Conservation (phyloP, 2,329 filamentous ascomycete species). For the Trichoderma sp. region DNA sequence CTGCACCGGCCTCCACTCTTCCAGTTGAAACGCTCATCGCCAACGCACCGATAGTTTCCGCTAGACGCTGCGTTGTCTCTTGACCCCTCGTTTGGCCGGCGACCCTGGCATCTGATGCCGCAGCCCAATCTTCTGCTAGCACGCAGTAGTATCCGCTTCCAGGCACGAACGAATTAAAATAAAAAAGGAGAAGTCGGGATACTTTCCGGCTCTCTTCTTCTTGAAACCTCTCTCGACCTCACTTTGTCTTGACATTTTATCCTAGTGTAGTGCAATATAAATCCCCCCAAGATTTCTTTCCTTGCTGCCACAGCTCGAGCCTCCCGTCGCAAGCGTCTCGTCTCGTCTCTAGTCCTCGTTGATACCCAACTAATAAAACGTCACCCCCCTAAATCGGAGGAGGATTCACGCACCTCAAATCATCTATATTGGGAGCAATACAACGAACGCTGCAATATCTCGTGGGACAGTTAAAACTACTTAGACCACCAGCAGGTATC, state of each 20-base stretch:
- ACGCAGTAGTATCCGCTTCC: constrained; percentile 22
- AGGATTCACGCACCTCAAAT: constrained; percentile 5
- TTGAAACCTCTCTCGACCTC: not conserved
- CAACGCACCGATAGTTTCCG: constrained; percentile 23
- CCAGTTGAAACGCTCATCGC: constrained; percentile 12
- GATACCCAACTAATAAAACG: constrained; percentile 22
- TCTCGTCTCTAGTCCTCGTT: constrained; percentile 1
- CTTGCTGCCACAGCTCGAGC: constrained; percentile 12
- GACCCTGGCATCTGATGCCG: constrained; percentile 14
- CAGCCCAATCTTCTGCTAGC: constrained; percentile 24
- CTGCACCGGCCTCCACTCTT: constrained; percentile 20
- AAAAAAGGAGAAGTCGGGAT: constrained; percentile 6
- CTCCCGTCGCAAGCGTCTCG: not conserved
- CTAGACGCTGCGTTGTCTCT: constrained; percentile 23
- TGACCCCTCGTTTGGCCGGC: constrained; percentile 13
- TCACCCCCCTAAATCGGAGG: not conserved
- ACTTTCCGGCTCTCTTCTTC: constrained; percentile 1
- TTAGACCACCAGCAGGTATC: constrained; percentile 9
- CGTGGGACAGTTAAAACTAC: not conserved
- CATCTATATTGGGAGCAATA: constrained; percentile 2
- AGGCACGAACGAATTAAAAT: constrained; percentile 23
- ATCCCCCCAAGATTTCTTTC: constrained; percentile 14
- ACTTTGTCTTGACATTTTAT: constrained; percentile 20
- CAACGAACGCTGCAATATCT: constrained; percentile 4
- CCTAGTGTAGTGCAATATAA: constrained; percentile 27